These are phyloP conservation scores for Pythium myriotylum DNA, from an alignment of 352 stramenopile species.

Conservation along the genomic window DNA sequence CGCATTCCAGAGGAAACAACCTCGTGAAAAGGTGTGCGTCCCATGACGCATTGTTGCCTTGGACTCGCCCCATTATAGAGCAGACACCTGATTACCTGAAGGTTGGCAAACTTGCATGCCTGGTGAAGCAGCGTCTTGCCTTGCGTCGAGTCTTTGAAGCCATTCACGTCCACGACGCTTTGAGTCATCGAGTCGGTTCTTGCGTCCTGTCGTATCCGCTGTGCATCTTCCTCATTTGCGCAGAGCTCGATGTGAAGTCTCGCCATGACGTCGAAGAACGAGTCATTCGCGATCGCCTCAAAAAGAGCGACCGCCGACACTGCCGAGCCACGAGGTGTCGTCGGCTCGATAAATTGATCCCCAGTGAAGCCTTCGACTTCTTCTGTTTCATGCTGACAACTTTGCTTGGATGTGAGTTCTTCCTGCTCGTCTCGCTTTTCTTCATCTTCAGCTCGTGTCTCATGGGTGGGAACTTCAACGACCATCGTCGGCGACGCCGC, in stretches of 20 bases:
- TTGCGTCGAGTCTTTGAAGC: constrained; percentile 44
- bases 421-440: not conserved
- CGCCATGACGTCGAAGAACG: constrained; percentile 22
- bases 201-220: constrained; percentile 2
- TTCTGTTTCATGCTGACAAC: not conserved
- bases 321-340: constrained; percentile 17
- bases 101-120: constrained; percentile 51
- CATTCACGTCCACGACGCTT: constrained; percentile 37
- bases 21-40: constrained; percentile 65
- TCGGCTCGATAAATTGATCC: constrained; percentile 2
- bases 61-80: constrained; percentile 54
- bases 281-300: constrained; percentile 20
- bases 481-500: constrained; percentile 8
- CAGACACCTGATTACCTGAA: constrained; percentile 55
- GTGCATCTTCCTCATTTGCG: constrained; percentile 13
- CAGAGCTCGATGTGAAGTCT: constrained; percentile 23
- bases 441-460: not conserved
- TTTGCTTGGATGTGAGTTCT: not conserved
- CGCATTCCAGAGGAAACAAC: constrained; percentile 36
- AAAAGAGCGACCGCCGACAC: constrained; percentile 13
- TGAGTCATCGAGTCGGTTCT: not conserved
- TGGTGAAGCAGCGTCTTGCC: constrained; percentile 71
- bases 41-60: constrained; percentile 45
- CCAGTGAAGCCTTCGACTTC: not conserved
- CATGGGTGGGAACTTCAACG: not conserved